Evolutionary conservation across 495 filamentous ascomycete genomes (phyloP).

Genomic region (Annulohypoxylon bovei): DNA sequence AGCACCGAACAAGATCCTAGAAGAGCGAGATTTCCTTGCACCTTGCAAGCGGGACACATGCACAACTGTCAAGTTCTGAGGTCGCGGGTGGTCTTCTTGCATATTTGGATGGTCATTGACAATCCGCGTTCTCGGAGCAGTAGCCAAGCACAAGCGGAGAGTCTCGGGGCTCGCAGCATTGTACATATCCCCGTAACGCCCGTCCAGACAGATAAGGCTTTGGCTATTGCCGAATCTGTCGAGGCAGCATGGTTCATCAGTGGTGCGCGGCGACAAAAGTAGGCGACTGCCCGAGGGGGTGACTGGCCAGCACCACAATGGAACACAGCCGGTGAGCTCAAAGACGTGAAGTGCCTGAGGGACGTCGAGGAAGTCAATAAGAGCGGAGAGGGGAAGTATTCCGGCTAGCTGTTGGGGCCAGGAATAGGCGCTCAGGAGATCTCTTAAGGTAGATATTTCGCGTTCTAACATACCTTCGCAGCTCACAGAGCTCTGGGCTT

Average conservation of each 20-base stretch:
- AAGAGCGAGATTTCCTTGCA: not conserved
- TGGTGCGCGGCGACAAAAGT: not conserved
- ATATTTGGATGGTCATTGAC: not conserved
- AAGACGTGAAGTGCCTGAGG: not conserved
- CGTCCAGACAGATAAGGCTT: constrained; percentile 1
- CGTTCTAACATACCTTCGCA: not conserved
- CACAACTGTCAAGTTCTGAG: not conserved
- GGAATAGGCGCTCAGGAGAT: not conserved
- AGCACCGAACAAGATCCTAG: not conserved
- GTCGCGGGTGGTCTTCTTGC: not conserved
- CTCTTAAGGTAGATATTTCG: not conserved
- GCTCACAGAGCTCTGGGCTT: not conserved
- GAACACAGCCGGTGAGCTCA: not conserved
- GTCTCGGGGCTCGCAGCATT: not conserved
- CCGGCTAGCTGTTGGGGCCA: not conserved
- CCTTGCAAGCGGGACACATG: not conserved
- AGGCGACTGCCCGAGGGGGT: not conserved
- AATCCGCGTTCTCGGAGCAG: not conserved
- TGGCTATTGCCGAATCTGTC: not conserved
- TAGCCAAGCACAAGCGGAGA: not conserved
- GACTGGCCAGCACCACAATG: constrained; percentile 1
- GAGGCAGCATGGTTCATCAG: not conserved
- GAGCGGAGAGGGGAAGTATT: not conserved
- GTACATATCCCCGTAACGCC: not conserved
- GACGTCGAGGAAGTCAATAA: not conserved